phyloP scores from a whole-genome alignment of 345 rosid genomes.

The Eucalyptus tenuipes region DNA sequence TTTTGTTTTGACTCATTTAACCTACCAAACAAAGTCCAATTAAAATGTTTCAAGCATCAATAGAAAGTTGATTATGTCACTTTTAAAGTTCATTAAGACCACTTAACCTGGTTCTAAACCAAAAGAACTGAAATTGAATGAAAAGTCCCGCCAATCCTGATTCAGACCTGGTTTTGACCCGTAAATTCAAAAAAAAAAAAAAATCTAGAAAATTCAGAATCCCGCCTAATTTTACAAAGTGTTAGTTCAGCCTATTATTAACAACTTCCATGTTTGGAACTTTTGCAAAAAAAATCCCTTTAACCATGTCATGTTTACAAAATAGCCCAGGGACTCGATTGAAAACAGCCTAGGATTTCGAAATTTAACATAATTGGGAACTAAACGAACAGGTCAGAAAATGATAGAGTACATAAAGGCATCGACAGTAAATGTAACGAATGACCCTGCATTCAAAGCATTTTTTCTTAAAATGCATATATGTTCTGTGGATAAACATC shows the following conservation, averaged over 20 bases:
- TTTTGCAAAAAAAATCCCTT: no score
- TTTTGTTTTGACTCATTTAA: background rate
- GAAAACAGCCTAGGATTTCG: background rate
- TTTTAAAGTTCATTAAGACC: background rate
- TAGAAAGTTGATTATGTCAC: background rate
- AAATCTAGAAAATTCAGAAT: no score
- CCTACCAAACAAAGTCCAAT: background rate
- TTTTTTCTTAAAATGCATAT: background rate
- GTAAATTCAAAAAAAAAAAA: no score
- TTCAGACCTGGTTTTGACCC: background rate
- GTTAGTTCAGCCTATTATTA: no score
- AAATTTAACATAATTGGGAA: background rate
- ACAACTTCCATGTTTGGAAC: no score
- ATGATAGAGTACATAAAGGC: background rate
- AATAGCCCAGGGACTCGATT: no score
- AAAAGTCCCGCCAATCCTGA: background rate
- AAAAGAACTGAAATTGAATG: no score
- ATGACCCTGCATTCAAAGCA: background rate
- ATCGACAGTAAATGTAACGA: background rate
- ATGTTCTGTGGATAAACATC: background rate
- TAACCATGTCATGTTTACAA: no score
- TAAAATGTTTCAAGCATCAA: background rate
- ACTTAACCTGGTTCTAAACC: background rate
- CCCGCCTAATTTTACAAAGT: no score
- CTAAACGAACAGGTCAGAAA: background rate